Base-by-base conservation (phyloP, 768 basidiomycete species). In the Tephrocybe sp. region DNA sequence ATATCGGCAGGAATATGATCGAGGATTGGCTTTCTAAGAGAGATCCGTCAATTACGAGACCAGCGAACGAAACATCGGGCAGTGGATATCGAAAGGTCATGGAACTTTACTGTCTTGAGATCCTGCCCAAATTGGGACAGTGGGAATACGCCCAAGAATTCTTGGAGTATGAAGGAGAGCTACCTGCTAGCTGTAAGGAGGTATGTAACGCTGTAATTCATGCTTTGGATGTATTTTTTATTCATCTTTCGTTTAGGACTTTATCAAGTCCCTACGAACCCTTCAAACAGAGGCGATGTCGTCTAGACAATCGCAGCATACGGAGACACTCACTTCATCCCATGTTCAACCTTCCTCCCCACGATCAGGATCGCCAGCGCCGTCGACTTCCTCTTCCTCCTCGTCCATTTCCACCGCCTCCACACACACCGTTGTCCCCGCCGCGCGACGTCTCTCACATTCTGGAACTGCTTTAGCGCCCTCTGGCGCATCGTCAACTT, bases 81-180 rank as follows among this genome's bases (percentile, higher is more conserved):
- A 80, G 80, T 41, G 84, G 79, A 14, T 92, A 92, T 58, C 80
- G 80, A 48, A 89, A 87, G 61, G 77, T 90, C 8, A 62, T 92
- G 40, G 89, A 91, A 56, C 65, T 89, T 10, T 93, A 92, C 66
- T 84, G 82, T 58, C 69, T 91, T 13, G 82, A 85, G 51, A 68
- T 92, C 32, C 67, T 93, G 32, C 87, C 90, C 0, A 79, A 80
- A 41, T 63, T 92, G 22, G 80, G 79, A 42, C 84, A 89, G 60
- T 92, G 90, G 90, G 83, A 84, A 16, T 89, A 90, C 59, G 87
- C 85, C 13, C 75, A 71, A 45, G 88, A 89, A 56, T 92, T 91
- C 62, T 62, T 93, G 51, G 72, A 78, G 35, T 87, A 87, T 56
- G 90, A 92, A 62, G 71, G 71, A 20, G 87, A 92, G 60, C 71